Evolutionary conservation across 163 green algal genomes (phyloP).

Genomic region (Prototheca cutis): DNA sequence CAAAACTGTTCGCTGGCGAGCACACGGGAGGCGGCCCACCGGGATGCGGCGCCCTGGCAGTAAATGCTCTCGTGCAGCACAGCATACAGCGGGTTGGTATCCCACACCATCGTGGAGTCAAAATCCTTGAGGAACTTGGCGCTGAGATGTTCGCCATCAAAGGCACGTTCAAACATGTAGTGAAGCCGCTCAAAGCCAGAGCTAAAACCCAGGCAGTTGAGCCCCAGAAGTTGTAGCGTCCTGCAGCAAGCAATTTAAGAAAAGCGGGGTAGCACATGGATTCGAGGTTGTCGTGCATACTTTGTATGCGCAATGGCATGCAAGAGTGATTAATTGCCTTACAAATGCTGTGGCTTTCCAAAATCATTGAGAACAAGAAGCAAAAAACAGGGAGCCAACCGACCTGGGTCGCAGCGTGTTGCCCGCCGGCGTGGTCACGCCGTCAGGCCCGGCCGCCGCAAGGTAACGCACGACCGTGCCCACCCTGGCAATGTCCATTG

Average conservation of each 20-base stretch:
- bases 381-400: too few relatives aligned
- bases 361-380: too few relatives aligned
- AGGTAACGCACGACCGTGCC: slow-evolving; percentile 53
- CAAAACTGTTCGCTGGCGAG: slow-evolving; percentile 36
- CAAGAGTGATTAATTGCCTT: too few relatives aligned
- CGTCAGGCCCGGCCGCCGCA: slow-evolving; percentile 42
- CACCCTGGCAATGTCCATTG: slow-evolving; percentile 55
- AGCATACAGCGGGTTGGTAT: slow-evolving; percentile 89
- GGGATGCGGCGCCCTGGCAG: slow-evolving; percentile 54
- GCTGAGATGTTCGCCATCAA: slow-evolving; percentile 59
- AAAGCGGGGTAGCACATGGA: not conserved
- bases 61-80: slow-evolving; percentile 95
- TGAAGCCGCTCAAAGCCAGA: slow-evolving; percentile 82
- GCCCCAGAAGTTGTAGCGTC: slow-evolving; percentile 70
- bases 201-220: slow-evolving; percentile 24
- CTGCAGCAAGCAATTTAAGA: slow-evolving; percentile 8
- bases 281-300: too few relatives aligned
- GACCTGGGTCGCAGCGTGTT: slow-evolving; percentile 21
- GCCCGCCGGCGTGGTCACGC: slow-evolving; percentile 48
- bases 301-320: too few relatives aligned
- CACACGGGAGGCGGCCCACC: slow-evolving; percentile 74
- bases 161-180: slow-evolving; percentile 73
- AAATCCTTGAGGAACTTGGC: slow-evolving; percentile 63
- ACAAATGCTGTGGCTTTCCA: too few relatives aligned
- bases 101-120: slow-evolving; percentile 63